Evolutionary conservation across 768 basidiomycete species (phyloP), one percentile per base, ranked within the genome.

Genomic region (Xerocomellus dryophilus): DNA sequence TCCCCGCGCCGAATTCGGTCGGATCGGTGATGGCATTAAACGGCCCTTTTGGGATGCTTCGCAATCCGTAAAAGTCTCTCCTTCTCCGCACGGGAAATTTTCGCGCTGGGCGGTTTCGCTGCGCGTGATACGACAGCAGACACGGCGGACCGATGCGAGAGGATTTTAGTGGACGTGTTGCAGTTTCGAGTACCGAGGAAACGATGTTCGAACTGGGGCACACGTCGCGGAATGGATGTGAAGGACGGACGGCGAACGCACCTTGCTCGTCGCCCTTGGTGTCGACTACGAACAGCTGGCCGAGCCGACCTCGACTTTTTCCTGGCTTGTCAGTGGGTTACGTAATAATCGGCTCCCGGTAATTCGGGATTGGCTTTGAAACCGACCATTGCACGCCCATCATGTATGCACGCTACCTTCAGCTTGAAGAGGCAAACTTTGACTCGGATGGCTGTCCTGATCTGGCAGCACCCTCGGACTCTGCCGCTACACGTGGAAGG

Each of bases 111-210:
- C 4, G 67, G 53, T 46, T 39, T 65, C 11, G 53, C 60, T 1
- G 46, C 21, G 15, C 82, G 83, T n/a, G 91, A 88, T 53, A 79
- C 73, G 31, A 95, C 81, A 0, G 93, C 89, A 14, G 93, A 90
- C 12, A 96, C 80, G 6, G 94, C 93, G 2, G 93, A 95, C 18
- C 93, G 86, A 65, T 93, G 84, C 0, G 84, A 71, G 15, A 97
- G 82, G 31, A 96, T 88, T 76, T 88, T 88, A 2, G 86, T 73
- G 0, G 91, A 90, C 18, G 78, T 85, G 70, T 43, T 79, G 73
- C 4, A 73, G 60, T 25, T 71, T 74, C 10, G 82, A 82, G 66
- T 78, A 84, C 54, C 79, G 76, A 11, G 83, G 82, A 0, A 85
- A 65, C 5, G 73, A 63, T 59, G 78, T 81, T 49, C 88, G 83